These are phyloP conservation scores for Penicillium sp. DNA, from an alignment of 2,329 filamentous ascomycete species.

Conservation along the genomic window DNA sequence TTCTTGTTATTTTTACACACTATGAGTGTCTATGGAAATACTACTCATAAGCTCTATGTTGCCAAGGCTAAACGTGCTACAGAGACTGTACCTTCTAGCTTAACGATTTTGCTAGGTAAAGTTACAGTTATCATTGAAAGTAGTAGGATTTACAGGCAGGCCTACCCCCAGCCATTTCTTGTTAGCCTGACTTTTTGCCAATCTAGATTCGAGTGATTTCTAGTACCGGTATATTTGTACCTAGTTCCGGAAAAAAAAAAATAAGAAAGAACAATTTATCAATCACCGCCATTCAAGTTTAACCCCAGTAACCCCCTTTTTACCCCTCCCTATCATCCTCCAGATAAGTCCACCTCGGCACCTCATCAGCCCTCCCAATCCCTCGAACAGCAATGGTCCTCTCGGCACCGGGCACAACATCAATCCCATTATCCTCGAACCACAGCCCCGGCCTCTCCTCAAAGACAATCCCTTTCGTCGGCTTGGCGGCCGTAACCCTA, in stretches of 20 bases:
- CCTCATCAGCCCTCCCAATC: neutral
- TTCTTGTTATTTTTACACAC: too few relatives aligned
- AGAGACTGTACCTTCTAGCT: too few relatives aligned
- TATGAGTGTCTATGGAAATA: too few relatives aligned
- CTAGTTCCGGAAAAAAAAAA: neutral
- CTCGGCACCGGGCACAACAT: conserved; percentile 62
- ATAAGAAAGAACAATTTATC: neutral
- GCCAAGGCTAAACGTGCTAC: too few relatives aligned
- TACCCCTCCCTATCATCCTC: neutral
- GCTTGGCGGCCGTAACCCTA: conserved; percentile 48
- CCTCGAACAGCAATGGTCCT: conserved; percentile 45
- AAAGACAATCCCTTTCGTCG: conserved; percentile 64
- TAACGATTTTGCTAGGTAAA: too few relatives aligned
- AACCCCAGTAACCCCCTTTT: too few relatives aligned
- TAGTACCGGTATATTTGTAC: neutral
- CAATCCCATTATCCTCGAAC: conserved; percentile 61
- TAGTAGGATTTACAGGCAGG: too few relatives aligned
- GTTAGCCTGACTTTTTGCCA: too few relatives aligned
- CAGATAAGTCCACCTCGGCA: conserved; percentile 1
- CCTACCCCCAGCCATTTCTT: too few relatives aligned
- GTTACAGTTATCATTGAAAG: too few relatives aligned
- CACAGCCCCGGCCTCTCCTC: conserved; percentile 61
- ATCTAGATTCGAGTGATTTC: neutral
- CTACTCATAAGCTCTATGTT: too few relatives aligned
- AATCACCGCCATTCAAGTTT: neutral